Base-by-base conservation (phyloP, 2,329 filamentous ascomycete genomes). In the Colletotrichum zoysiae region DNA sequence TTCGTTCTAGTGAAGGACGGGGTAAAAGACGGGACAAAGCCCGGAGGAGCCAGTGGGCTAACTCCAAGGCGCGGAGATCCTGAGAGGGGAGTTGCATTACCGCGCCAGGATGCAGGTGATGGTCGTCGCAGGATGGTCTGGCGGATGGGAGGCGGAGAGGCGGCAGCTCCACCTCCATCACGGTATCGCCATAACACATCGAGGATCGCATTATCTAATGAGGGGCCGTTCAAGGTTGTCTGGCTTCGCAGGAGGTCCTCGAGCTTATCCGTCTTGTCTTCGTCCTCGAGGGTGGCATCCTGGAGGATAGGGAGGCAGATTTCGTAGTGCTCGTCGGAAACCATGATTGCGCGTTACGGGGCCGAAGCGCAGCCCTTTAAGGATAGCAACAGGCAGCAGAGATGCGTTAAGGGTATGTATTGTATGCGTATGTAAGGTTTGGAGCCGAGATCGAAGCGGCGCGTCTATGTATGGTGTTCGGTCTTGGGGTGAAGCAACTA, bases 31-130 rank as follows among this genome's bases (percentile, higher is more conserved):
- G 93, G 92, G 51, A 94, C 89, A 78, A 97, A 94, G 75, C 94
- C 94, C 8, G 94, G 93, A 53, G 94, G 94, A 70, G 93, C 92
- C 58, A 95, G 89, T n/a, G 94, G 93, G 76, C 93, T 95, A 58
- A 94, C 92, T 46, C 90, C 91, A 67, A 94, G 88, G 65, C 94
- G 91, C 75, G 95, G 95, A 58, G 95, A 97, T 48, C 94, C 93
- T 40, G 90, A 93, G 42, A 95, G 83, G 60, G 95, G 95, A 44
- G 95, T 98, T 12, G 91, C 89, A 50, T 93, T 90, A 74, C 93
- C 79, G 87, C 95, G 94, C 95, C 96, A 98, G 58, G 95, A 95
- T 60, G 96, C 95, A 60, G 96, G 96, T 51, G 96, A 98, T 12
- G 94, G 91, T 72, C 95, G 91, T 76, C 96, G 94, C 77, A 98